Percentiles rank a stretch among this genome's conserved stretches.
Conservation (phyloP, 768 basidiomycete genomes). For the Chalciporus chontae region DNA sequence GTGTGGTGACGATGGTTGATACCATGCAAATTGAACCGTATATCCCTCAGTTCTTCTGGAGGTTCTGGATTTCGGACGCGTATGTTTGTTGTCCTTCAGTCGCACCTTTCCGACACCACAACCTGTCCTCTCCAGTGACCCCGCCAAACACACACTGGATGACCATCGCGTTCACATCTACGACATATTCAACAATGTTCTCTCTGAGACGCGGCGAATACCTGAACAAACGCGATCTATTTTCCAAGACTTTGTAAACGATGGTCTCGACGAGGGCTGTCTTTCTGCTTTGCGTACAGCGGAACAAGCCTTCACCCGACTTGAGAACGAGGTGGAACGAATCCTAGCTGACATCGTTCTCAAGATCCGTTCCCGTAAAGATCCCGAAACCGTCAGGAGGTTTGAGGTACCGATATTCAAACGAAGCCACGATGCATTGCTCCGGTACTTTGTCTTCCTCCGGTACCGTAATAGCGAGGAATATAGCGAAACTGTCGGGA, state of each 20-base stretch:
- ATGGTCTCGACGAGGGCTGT: constrained; percentile 35
- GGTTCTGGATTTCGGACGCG: constrained; percentile 47
- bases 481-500: constrained; percentile 38
- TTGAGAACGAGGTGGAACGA: constrained; percentile 42
- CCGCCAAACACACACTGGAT: constrained; percentile 28
- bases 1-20: background rate
- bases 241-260: constrained; percentile 40
- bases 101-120: background rate
- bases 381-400: constrained; percentile 2
- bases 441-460: constrained; percentile 52
- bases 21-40: constrained; percentile 32
- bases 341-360: constrained; percentile 36
- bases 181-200: constrained; percentile 48
- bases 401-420: constrained; percentile 22
- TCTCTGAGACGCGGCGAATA: constrained; percentile 42
- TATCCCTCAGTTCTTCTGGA: constrained; percentile 45
- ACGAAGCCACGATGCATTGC: constrained; percentile 36
- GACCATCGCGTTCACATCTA: constrained; percentile 48
- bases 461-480: constrained; percentile 54
- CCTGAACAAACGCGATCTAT: constrained; percentile 35
- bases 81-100: constrained; percentile 22
- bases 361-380: constrained; percentile 25
- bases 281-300: constrained; percentile 37
- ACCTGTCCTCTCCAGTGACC: constrained; percentile 15
- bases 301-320: constrained; percentile 38